Conservation (phyloP, 2,329 filamentous ascomycete genomes). For the Sordariomycetes sp. region DNA sequence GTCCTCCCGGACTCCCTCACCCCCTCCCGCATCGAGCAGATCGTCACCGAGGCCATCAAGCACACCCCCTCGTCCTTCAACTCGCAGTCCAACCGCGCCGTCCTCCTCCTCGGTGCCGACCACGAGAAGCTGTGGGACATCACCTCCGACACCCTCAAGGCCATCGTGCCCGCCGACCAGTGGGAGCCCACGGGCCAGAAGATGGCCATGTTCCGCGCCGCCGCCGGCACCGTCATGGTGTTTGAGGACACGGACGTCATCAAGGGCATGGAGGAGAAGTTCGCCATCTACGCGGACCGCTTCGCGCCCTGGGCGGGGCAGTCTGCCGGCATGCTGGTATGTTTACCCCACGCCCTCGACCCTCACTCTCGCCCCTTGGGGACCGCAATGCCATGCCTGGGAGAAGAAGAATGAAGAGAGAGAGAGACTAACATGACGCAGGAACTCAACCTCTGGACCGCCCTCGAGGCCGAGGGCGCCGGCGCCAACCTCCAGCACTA, state of each 20-base stretch:
- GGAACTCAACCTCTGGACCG: slow-evolving; percentile 70
- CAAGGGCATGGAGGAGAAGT: slow-evolving; percentile 52
- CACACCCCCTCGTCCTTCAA: slow-evolving; percentile 78
- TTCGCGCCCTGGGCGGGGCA: slow-evolving; percentile 70
- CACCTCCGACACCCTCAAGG: slow-evolving; percentile 48
- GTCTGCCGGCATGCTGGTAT: slow-evolving; percentile 58
- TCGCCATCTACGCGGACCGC: slow-evolving; percentile 61
- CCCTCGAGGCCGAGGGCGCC: slow-evolving; percentile 70
- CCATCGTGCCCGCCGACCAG: slow-evolving; percentile 50
- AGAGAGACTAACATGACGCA: slow-evolving; percentile 11
- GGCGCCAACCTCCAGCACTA: slow-evolving; percentile 90
- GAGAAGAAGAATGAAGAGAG: no score
- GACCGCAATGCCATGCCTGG: no score
- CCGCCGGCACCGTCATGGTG: slow-evolving; percentile 76
- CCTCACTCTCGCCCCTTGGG: neutral
- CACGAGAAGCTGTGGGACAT: slow-evolving; percentile 84
- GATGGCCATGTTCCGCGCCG: slow-evolving; percentile 48
- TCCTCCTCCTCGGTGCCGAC: slow-evolving; percentile 68
- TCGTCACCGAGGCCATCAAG: slow-evolving; percentile 50
- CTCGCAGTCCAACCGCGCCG: slow-evolving; percentile 66
- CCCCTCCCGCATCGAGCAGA: slow-evolving; percentile 42
- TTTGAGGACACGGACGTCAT: slow-evolving; percentile 65
- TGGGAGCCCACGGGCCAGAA: slow-evolving; percentile 38
- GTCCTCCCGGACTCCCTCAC: slow-evolving; percentile 40
- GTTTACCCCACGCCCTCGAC: slow-evolving; percentile 1